Base-by-base conservation (phyloP, 139 green algal genomes). In the Chlamydomonas sp. region DNA sequence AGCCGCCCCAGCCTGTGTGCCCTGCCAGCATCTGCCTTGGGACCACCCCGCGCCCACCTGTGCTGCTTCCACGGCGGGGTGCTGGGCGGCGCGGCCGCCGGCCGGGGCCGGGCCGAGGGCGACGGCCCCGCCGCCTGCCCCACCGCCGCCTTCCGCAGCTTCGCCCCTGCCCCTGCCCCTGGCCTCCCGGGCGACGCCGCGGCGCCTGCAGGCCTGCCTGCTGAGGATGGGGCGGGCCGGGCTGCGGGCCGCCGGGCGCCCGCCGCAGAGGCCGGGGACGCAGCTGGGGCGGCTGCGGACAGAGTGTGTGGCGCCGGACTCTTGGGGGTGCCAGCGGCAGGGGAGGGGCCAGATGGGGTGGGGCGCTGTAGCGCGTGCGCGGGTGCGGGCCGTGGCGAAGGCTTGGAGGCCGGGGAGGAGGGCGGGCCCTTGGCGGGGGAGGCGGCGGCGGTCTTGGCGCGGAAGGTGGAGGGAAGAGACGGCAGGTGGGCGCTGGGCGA, bases 51-150 rank as follows among this genome's bases (percentile, higher is more conserved):
- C 5, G 5, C 78, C 1, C 78, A 86, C 82, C 69, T 64, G 31
- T 49, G 31, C 12, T 63, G 82, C 61, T 86, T 86, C 82, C 82
- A 86, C 1, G 82, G 82, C n/a, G 82, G 82, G 2, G 79, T 71
- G 60, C 6, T 71, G 1, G 71, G 18, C 1, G 80, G 57, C 72
- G 59, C 14, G n/a, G 15, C 17, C 6, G 68, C 68, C 6, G 17
- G n/a, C 31, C 31, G 31, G 67, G 67, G 9, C 5, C 74, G 74
- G 7, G 49, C 74, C 57, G 74, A 63, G 31, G 74, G 10, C 7
- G 14, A 49, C 31, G 31, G 31, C 31, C 31, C 31, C 31, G 31
- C 31, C 31, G 31, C 31, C 31, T 49, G 31, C 31, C 31, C 31
- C 31, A 49, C 31, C 31, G 31, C 31, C 31, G 31, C 31, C 31